These are phyloP conservation scores for Powellomyces hirtus DNA, from an alignment of 192 early-diverging fungal species.

Conservation along the genomic window DNA sequence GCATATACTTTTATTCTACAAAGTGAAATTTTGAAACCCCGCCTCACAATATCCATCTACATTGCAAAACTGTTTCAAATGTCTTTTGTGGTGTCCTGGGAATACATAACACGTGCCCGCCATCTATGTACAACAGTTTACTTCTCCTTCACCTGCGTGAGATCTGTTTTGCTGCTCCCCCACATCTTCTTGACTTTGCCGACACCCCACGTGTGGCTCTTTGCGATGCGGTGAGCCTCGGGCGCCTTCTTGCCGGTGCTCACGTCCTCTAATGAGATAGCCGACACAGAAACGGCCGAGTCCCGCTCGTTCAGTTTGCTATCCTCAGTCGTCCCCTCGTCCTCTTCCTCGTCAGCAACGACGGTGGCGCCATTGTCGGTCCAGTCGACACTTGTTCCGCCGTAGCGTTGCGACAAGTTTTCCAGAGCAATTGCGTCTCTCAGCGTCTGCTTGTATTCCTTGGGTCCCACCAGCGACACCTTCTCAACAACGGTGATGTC, in stretches of 20 bases:
- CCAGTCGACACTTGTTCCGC: conserved; percentile 17
- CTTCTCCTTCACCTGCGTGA: conserved; percentile 1
- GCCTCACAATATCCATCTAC: too few species aligned
- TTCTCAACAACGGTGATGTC: conserved; percentile 19
- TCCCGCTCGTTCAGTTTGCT: conserved; percentile 1
- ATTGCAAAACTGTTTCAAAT: too few species aligned
- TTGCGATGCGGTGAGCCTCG: background rate
- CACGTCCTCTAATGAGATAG: background rate
- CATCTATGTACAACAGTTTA: too few species aligned
- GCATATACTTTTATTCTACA: too few species aligned
- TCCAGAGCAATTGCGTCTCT: background rate
- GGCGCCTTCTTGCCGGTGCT: background rate
- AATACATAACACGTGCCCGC: too few species aligned
- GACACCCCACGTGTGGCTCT: conserved; percentile 3
- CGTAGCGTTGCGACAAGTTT: conserved; percentile 14
- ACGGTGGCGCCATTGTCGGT: conserved; percentile 7
- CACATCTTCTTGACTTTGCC: conserved; percentile 1
- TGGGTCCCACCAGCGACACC: conserved; percentile 11
- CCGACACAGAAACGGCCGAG: conserved; percentile 10
- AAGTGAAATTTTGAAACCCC: too few species aligned
- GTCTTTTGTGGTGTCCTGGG: too few species aligned
- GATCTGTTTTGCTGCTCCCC: background rate
- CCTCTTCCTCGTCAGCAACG: background rate
- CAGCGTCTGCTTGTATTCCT: conserved; percentile 13
- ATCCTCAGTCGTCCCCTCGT: background rate